A percentile compares a stretch with the other conserved stretches of the same genome.
These are phyloP conservation scores for Phallus indusiatus DNA, from an alignment of 768 basidiomycete genomes.

Conservation along the genomic window DNA sequence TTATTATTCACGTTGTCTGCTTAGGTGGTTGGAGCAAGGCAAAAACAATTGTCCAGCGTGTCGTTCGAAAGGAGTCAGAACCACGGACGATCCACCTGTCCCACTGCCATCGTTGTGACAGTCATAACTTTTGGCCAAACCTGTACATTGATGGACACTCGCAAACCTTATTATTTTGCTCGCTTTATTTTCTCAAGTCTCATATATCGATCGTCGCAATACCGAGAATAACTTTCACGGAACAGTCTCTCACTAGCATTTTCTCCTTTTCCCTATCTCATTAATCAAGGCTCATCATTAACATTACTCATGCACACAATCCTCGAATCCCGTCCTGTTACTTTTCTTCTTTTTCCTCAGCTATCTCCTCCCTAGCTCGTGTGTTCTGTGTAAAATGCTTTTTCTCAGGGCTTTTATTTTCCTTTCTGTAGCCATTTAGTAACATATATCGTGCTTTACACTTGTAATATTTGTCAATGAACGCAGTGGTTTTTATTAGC, in stretches of 20 bases:
- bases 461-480: background rate
- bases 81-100: background rate
- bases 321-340: too few relatives aligned
- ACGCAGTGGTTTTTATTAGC: background rate
- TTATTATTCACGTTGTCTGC: background rate
- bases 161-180: background rate
- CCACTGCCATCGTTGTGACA: background rate
- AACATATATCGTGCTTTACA: background rate
- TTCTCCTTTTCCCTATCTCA: too few relatives aligned
- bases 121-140: background rate
- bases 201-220: too few relatives aligned
- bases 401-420: too few relatives aligned
- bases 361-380: background rate
- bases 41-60: conserved; percentile 91
- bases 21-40: conserved; percentile 72
- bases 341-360: background rate
- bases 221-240: too few relatives aligned
- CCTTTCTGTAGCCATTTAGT: background rate
- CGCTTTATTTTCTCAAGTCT: too few relatives aligned
- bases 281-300: too few relatives aligned
- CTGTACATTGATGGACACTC: background rate
- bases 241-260: too few relatives aligned
- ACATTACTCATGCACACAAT: too few relatives aligned
- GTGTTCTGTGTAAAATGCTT: background rate
- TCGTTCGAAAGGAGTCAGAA: conserved; percentile 32